A percentile compares a stretch with the other conserved stretches of the same genome.
Evolutionary conservation across 495 filamentous ascomycete genomes (phyloP).

Genomic region (Oidiodendron maius): DNA sequence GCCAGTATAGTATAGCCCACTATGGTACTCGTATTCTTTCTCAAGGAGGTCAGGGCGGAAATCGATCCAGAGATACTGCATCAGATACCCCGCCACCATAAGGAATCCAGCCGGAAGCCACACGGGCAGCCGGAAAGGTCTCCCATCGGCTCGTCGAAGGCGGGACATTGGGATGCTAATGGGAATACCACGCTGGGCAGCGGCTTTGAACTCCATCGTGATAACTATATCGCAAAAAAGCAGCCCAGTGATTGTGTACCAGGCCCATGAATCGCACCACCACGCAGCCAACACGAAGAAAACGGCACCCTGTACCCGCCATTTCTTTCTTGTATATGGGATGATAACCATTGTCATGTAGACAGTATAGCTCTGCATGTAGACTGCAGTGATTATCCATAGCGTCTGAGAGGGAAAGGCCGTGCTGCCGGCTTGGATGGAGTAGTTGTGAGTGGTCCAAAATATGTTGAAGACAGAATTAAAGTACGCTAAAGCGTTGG

Average conservation of each 20-base stretch:
- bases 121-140: not conserved
- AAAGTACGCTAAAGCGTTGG: conserved; percentile 6
- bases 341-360: conserved; percentile 9
- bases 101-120: conserved; percentile 2
- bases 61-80: conserved; percentile 8
- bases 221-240: conserved; percentile 2
- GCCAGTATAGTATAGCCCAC: not conserved
- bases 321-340: conserved; percentile 1
- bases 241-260: conserved; percentile 9
- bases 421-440: not conserved
- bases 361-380: conserved; percentile 7
- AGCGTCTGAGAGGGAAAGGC: conserved; percentile 8
- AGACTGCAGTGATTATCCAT: conserved; percentile 5
- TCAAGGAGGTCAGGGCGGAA: not conserved
- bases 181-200: not conserved
- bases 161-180: not conserved
- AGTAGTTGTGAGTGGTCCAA: conserved; percentile 2
- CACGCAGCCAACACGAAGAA: conserved; percentile 6
- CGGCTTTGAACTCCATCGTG: conserved; percentile 8
- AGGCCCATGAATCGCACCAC: conserved; percentile 11
- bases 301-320: not conserved
- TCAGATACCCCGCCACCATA: not conserved
- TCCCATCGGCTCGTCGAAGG: not conserved
- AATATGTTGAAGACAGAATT: conserved; percentile 11
- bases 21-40: conserved; percentile 4